Evolutionary conservation across 345 rosid species (phyloP).

Genomic region (Pelargonium nanum): DNA sequence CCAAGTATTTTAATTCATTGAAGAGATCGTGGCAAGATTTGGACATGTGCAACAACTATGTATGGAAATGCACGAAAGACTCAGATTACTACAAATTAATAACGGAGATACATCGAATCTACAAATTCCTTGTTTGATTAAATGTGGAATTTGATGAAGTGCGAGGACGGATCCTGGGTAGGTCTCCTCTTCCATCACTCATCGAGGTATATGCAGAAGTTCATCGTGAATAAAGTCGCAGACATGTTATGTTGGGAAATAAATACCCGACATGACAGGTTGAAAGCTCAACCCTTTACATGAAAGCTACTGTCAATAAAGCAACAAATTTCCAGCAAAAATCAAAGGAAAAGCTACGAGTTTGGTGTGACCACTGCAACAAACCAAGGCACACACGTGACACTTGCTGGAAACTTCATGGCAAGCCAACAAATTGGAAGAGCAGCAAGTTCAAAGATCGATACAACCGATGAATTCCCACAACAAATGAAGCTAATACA

Average conservation of each 20-base stretch:
- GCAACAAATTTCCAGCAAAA: background rate
- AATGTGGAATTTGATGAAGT: constrained; percentile 8
- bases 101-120: constrained; percentile 1
- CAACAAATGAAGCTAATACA: no score
- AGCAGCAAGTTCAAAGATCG: background rate
- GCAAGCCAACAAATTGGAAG: background rate
- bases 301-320: background rate
- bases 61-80: background rate
- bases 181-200: constrained; percentile 1
- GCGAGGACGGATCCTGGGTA: constrained; percentile 1
- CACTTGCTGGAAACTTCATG: background rate
- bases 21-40: constrained; percentile 8
- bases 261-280: background rate
- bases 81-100: background rate
- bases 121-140: background rate
- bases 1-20: constrained; percentile 5
- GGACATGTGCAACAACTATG: constrained; percentile 7
- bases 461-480: no score
- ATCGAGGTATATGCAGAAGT: constrained; percentile 4
- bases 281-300: background rate
- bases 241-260: constrained; percentile 1
- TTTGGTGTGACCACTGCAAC: constrained; percentile 4
- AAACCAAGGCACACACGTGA: constrained; percentile 5
- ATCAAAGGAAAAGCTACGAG: background rate
- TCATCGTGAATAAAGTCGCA: background rate